Evolutionary conservation across 2,329 filamentous ascomycete species (phyloP).

Genomic region (Pyricularia pennisetigena): DNA sequence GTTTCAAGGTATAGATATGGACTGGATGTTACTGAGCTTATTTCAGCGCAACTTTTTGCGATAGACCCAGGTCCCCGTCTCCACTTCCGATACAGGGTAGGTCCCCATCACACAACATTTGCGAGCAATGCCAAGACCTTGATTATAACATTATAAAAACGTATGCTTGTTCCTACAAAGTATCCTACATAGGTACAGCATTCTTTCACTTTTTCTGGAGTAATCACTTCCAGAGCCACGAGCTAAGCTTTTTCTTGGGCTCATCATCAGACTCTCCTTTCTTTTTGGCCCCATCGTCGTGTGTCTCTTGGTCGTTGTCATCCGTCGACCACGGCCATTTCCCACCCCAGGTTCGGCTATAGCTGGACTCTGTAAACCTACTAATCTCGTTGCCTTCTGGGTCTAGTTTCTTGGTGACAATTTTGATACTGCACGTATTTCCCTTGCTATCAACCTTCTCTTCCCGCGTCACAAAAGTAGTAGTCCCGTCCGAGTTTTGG

Average conservation of each 20-base stretch:
- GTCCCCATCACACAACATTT: not conserved
- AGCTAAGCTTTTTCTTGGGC: not conserved
- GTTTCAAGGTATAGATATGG: not conserved
- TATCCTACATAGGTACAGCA: not conserved
- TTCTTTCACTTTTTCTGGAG: not conserved
- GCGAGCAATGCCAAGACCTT: not conserved
- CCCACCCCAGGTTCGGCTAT: not conserved
- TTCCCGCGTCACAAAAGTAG: conserved; percentile 25
- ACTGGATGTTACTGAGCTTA: not conserved
- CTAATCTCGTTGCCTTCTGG: conserved; percentile 30
- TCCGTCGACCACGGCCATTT: conserved; percentile 1
- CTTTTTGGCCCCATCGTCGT: not conserved
- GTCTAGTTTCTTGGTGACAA: conserved; percentile 28
- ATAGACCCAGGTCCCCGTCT: not conserved
- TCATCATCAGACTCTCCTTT: not conserved
- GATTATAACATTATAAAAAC: not conserved
- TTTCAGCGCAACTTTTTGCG: not conserved
- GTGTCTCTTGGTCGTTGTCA: not conserved
- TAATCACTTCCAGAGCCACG: not conserved
- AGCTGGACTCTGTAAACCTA: conserved; percentile 18
- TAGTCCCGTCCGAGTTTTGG: conserved; percentile 7
- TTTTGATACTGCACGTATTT: conserved; percentile 28
- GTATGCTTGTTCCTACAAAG: not conserved
- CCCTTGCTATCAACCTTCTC: conserved; percentile 33
- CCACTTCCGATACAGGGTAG: not conserved